Percentiles rank a stretch among this genome's conserved stretches.
Evolutionary conservation across 805 yeast genomes (phyloP).

Genomic region (Grigorovia yakushimaensis): DNA sequence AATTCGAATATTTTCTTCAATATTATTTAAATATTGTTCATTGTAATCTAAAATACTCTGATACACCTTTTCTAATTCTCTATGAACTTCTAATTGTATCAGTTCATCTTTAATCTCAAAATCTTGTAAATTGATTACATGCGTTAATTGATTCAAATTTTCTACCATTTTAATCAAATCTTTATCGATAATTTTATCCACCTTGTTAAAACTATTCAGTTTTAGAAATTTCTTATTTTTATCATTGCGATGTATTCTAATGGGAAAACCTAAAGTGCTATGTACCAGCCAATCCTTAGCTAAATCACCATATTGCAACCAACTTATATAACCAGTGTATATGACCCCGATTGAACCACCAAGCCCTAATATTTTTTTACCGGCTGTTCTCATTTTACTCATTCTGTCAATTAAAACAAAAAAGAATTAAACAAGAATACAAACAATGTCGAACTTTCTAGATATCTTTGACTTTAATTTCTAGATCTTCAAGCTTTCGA

Average conservation of each 20-base stretch:
- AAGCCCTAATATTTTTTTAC: neutral
- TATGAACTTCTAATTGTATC: constrained; percentile 24
- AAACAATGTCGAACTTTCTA: no score
- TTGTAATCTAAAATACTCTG: constrained; percentile 10
- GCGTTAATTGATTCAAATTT: constrained; percentile 29
- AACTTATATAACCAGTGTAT: constrained; percentile 46
- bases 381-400: neutral
- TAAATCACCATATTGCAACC: constrained; percentile 37
- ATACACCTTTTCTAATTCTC: constrained; percentile 11
- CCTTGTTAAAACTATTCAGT: neutral
- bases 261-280: constrained; percentile 20
- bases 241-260: constrained; percentile 5
- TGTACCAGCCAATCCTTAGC: constrained; percentile 40
- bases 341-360: constrained; percentile 36
- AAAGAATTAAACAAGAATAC: no score
- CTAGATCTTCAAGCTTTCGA: neutral
- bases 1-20: constrained; percentile 9
- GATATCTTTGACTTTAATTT: no score
- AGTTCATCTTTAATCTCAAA: constrained; percentile 5
- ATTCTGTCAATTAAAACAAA: neutral
- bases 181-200: neutral
- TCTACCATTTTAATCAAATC: constrained; percentile 8
- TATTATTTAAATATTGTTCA: constrained; percentile 8
- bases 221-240: neutral
- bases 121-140: constrained; percentile 24